phyloP scores from a whole-genome alignment of 176 grass and related monocot species.

The Carex littledalei region DNA sequence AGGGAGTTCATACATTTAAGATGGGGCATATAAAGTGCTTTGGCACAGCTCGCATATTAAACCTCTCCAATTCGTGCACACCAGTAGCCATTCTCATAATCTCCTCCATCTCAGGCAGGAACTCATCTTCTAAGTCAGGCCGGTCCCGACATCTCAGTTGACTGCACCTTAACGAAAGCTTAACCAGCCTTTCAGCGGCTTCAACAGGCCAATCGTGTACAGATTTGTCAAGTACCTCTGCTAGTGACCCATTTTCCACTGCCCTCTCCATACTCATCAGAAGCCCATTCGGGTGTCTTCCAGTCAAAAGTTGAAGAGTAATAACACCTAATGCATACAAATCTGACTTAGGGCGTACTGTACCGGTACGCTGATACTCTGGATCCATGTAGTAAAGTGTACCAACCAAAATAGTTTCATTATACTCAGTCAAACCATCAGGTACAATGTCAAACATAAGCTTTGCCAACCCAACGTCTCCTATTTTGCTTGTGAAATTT shows the following conservation, averaged over 20 bases:
- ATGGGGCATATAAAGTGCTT: slow-evolving; percentile 83
- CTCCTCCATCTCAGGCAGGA: slow-evolving; percentile 72
- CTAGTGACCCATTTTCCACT: slow-evolving; percentile 33
- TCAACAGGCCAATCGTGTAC: slow-evolving; percentile 55
- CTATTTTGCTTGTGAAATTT: slow-evolving; percentile 84
- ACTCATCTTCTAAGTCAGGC: slow-evolving; percentile 52
- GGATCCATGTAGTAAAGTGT: slow-evolving; percentile 92
- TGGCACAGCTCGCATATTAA: slow-evolving; percentile 25
- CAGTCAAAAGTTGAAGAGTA: slow-evolving; percentile 64
- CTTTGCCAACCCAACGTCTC: slow-evolving; percentile 77
- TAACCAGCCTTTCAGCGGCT: slow-evolving; percentile 62
- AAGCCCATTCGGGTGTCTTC: slow-evolving; percentile 58
- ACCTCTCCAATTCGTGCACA: slow-evolving; percentile 27
- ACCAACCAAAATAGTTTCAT: slow-evolving; percentile 67
- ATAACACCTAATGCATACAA: slow-evolving; percentile 70
- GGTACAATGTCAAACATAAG: slow-evolving; percentile 65
- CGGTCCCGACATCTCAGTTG: slow-evolving; percentile 63
- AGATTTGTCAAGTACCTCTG: slow-evolving; percentile 41
- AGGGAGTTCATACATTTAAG: slow-evolving; percentile 45
- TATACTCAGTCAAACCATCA: slow-evolving; percentile 82
- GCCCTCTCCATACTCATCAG: slow-evolving; percentile 40
- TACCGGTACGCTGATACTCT: slow-evolving; percentile 88
- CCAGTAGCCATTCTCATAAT: slow-evolving; percentile 43
- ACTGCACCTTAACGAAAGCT: slow-evolving; percentile 57
- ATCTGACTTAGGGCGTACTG: slow-evolving; percentile 86